A percentile compares a stretch with the other conserved stretches of the same genome.
These are phyloP conservation scores for Protomyces inundatus DNA, from an alignment of 1,139 yeast genomes.

Conservation along the genomic window DNA sequence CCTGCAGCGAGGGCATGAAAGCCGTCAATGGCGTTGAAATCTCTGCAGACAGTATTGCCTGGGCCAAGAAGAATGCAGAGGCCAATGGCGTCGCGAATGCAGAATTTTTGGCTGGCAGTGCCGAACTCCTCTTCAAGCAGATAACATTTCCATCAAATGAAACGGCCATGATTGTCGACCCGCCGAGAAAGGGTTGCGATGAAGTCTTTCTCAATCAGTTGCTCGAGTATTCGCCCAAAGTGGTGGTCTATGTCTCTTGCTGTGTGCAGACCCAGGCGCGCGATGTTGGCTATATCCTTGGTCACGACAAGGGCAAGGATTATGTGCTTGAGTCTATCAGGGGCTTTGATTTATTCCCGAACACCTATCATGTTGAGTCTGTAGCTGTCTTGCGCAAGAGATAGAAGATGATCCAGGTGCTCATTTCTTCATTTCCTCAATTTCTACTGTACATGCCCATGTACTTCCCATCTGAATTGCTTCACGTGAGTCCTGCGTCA, in stretches of 20 bases:
- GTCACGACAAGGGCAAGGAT: slow-evolving; percentile 48
- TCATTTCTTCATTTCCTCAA: background rate
- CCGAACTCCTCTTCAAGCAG: slow-evolving; percentile 77
- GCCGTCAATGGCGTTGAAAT: slow-evolving; percentile 91
- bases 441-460: background rate
- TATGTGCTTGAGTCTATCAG: slow-evolving; percentile 69
- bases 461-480: background rate
- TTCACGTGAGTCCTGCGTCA: background rate
- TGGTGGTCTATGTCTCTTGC: slow-evolving; percentile 87
- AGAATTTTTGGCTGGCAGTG: slow-evolving; percentile 81
- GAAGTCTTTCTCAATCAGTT: slow-evolving; percentile 78
- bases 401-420: background rate
- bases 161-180: slow-evolving; percentile 89
- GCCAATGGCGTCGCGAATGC: slow-evolving; percentile 71
- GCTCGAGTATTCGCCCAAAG: slow-evolving; percentile 73
- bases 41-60: slow-evolving; percentile 81
- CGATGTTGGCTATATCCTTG: slow-evolving; percentile 77
- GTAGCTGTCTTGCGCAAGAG: slow-evolving; percentile 55
- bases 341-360: slow-evolving; percentile 97
- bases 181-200: slow-evolving; percentile 97
- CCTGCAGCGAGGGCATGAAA: slow-evolving; percentile 74
- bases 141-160: slow-evolving; percentile 53
- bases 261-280: slow-evolving; percentile 97
- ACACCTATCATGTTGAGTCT: slow-evolving; percentile 90
- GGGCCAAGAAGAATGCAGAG: slow-evolving; percentile 76